Evolutionary conservation across 768 basidiomycete species (phyloP), one percentile per base, ranked within the genome.

Genomic region (Termitomyces heimii): DNA sequence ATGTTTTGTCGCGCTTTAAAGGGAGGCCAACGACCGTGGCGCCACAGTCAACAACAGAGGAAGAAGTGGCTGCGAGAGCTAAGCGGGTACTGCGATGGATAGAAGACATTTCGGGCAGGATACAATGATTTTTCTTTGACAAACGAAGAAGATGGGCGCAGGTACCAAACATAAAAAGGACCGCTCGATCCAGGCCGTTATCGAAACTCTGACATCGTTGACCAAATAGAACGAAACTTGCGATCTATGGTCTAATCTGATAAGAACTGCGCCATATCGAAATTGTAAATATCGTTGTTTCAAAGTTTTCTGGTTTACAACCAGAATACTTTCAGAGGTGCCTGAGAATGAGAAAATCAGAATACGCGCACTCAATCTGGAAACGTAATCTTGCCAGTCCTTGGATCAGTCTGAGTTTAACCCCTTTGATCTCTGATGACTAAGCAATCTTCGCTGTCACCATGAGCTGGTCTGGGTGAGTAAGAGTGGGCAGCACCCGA

Each of bases 401-500:
- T n/a, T 1, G 37, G 0, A 18, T 5, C n/a, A 18, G 37, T 39
- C 18, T 39, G 18, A 39, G 37, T 37, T 16, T n/a, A 20, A 40
- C 39, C n/a, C 31, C 31, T 48, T 48, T 32, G 47, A 37, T 35
- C 29, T 37, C 22, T 55, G 57, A 47, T 61, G 64, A 63, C 62
- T 63, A 54, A 61, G 60, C 60, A 57, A 43, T 43, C 31, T 43
- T 28, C 37, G 34, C 20, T 28, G 48, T 49, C 8, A 56, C 56
- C 51, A 71, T 71, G 70, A 71, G 70, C 50, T 71, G 70, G 70
- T 67, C 67, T 20, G 70, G 70, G 70, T 67, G 60, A 49, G 65
- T 60, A 6, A 2, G 26, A 18, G 18, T 16, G 14, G 29, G 13
- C 14, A 49, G 29, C 4, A 28, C 26, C 13, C 42, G n/a, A 28